phyloP scores from a whole-genome alignment of 345 rosid genomes.

The Raphanus raphanistrum region DNA sequence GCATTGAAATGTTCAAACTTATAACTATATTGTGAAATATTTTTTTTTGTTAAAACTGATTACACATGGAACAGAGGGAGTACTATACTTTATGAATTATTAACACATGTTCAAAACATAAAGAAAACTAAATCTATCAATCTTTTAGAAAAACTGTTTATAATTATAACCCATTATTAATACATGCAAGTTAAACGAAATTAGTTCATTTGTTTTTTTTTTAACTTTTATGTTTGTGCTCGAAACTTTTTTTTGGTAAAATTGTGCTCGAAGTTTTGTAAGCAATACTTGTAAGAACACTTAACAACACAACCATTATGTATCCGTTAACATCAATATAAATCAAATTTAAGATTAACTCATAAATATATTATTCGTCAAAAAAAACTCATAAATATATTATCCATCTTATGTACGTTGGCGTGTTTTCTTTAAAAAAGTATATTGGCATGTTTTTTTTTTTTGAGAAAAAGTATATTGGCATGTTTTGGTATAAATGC shows the following conservation, averaged over 20 bases:
- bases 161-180: neutral
- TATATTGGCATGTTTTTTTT: slow-evolving; percentile 10
- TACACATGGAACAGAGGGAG: too few relatives aligned
- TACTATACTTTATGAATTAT: neutral
- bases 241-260: neutral
- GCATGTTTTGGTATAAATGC: slow-evolving; percentile 26
- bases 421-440: neutral
- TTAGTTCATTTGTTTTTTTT: neutral
- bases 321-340: neutral
- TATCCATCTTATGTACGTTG: neutral
- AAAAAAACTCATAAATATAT: neutral
- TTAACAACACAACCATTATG: neutral
- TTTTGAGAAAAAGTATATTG: neutral
- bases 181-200: neutral
- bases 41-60: too few relatives aligned
- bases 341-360: neutral
- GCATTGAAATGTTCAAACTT: too few relatives aligned
- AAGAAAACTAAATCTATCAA: neutral
- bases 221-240: neutral
- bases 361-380: neutral
- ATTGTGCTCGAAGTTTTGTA: neutral
- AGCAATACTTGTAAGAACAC: slow-evolving; percentile 6
- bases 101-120: neutral
- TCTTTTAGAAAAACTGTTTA: neutral
- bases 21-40: too few relatives aligned